These are phyloP conservation scores for Coemansia sp. DNA, from an alignment of 192 early-diverging fungal genomes.

Conservation along the genomic window DNA sequence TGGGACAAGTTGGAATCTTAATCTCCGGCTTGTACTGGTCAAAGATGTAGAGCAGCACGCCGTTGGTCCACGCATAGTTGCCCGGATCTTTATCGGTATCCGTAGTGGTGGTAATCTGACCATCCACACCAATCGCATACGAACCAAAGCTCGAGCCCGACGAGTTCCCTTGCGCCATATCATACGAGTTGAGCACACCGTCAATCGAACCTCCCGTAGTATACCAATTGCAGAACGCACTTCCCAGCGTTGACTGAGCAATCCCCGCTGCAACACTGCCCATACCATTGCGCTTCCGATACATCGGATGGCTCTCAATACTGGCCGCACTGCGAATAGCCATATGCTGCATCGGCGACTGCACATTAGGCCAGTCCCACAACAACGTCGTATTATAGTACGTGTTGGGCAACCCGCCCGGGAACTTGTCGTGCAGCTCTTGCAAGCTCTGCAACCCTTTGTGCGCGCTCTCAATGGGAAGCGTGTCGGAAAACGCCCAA, in stretches of 20 bases:
- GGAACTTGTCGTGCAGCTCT: conserved; percentile 46
- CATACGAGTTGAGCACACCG: conserved; percentile 42
- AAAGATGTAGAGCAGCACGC: conserved; percentile 37
- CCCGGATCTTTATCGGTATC: conserved; percentile 9
- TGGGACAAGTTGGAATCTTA: conserved; percentile 34
- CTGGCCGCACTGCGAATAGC: conserved; percentile 37
- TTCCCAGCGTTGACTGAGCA: conserved; percentile 57
- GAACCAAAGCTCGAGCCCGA: conserved; percentile 28
- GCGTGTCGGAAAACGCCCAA: conserved; percentile 54
- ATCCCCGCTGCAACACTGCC: conserved; percentile 19
- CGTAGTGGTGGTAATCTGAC: conserved; percentile 24
- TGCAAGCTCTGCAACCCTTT: conserved; percentile 51
- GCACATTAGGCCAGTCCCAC: conserved; percentile 71
- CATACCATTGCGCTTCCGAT: background rate
- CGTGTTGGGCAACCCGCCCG: conserved; percentile 65
- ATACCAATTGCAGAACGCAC: conserved; percentile 70
- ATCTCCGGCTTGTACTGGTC: conserved; percentile 27
- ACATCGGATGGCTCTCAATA: background rate
- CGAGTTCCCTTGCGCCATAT: background rate
- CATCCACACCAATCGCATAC: conserved; percentile 17
- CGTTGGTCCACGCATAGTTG: conserved; percentile 45
- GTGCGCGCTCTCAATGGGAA: conserved; percentile 18
- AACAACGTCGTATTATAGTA: conserved; percentile 58
- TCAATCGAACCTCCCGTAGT: conserved; percentile 61
- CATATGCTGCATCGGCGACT: conserved; percentile 65